Base-by-base conservation (phyloP, 1,139 yeast species). In the Schwanniomyces etchellsii region DNA sequence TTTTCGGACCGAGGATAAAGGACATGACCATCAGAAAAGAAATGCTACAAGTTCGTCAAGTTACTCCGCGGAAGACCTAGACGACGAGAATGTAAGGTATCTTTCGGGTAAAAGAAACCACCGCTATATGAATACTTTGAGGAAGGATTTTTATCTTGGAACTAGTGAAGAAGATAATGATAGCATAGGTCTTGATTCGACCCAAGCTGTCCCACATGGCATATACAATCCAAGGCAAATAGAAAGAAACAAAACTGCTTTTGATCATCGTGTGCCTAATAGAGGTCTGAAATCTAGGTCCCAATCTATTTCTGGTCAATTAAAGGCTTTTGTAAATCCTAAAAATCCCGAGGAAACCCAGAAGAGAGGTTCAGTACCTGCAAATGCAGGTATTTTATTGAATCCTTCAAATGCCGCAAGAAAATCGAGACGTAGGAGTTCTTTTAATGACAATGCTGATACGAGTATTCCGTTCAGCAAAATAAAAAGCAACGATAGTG, bases 401-500 rank as follows among this genome's bases (percentile, higher is more conserved):
- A 42, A 39, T 12, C 21, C n/a, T 24, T 36, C 18, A 23, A 23
- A 9, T 9, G 16, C 13, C n/a, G 18, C 21, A 13, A 23, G 23
- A 15, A 23, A 41, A 34, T 24, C 46, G 36, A 22, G 28, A 36
- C 31, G 44, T n/a, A 38, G 52, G 21, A 42, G 39, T 28, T 43
- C 50, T 4, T 30, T 30, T 11, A 37, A 32, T 4, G 39, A 35
- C n/a, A n/a, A n/a, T n/a, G n/a, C n/a, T n/a, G n/a, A n/a, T n/a
- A n/a, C n/a, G n/a, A n/a, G n/a, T n/a, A n/a, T n/a, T 7, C 21
- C n/a, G 21, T n/a, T 18, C n/a, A n/a, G 21, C 7, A 55, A 47
- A 36, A 40, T 46, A 22, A 56, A 47, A 35, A 59, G 68, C 16
- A 61, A 57, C 37, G 70, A 62, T 24, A 57, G 63, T 24, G 28